Percentiles rank a stretch among this genome's conserved stretches.
Evolutionary conservation across 2,329 filamentous ascomycete genomes (phyloP).

Genomic region (Metarhizium sp.): DNA sequence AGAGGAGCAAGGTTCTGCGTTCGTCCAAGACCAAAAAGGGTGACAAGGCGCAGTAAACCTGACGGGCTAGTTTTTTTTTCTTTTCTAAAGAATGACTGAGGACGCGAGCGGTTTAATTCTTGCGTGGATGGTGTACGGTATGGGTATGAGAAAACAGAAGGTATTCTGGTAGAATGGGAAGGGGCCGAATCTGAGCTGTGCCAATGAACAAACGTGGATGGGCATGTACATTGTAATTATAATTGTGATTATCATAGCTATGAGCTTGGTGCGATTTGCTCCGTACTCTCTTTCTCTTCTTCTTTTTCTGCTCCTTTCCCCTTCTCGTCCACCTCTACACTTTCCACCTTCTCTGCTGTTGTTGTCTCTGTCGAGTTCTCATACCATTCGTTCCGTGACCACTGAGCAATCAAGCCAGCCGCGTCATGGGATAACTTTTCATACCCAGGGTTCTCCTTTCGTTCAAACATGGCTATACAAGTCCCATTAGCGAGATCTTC

Average conservation of each 20-base stretch:
- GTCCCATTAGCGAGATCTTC: background rate
- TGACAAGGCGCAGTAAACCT: constrained; percentile 30
- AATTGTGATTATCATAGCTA: background rate
- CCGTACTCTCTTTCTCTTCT: background rate
- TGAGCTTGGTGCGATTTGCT: background rate
- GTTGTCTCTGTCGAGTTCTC: constrained; percentile 16
- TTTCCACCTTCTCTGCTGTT: background rate
- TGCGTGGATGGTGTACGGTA: background rate
- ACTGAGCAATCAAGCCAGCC: constrained; percentile 53
- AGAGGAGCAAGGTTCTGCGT: constrained; percentile 71
- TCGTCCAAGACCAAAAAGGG: constrained; percentile 40
- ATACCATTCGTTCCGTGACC: constrained; percentile 60
- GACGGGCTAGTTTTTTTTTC: background rate
- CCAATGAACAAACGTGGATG: background rate
- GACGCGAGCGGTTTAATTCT: background rate
- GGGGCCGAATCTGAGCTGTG: background rate
- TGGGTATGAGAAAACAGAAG: background rate
- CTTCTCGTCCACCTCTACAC: background rate
- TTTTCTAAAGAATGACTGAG: too few species aligned
- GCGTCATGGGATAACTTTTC: constrained; percentile 56
- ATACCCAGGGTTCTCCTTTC: constrained; percentile 64
- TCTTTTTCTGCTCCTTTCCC: background rate
- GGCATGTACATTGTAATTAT: background rate
- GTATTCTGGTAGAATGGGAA: background rate
- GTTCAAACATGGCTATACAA: constrained; percentile 60